Evolutionary conservation across 2,329 filamentous ascomycete genomes (phyloP).

Genomic region (Orbilia brochopaga): DNA sequence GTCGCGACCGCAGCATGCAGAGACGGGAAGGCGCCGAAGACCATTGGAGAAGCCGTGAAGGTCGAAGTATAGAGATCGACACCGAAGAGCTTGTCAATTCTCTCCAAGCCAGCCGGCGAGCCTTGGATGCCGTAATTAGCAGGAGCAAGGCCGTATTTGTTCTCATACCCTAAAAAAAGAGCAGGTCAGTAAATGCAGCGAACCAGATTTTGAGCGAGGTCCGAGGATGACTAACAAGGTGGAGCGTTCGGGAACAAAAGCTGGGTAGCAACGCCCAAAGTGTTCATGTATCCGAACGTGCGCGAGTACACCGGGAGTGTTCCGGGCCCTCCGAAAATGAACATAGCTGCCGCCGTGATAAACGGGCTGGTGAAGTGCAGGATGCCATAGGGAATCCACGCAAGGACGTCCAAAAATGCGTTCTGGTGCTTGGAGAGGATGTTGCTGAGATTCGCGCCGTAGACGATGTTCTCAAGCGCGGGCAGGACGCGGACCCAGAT

Average conservation of each 20-base stretch:
- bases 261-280: conserved; percentile 85
- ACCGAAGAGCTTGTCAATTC: conserved; percentile 87
- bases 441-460: conserved; percentile 93
- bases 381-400: conserved; percentile 91
- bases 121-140: conserved; percentile 91
- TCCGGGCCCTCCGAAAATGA: conserved; percentile 85
- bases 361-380: conserved; percentile 87
- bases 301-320: conserved; percentile 83
- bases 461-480: conserved; percentile 93
- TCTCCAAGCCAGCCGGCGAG: conserved; percentile 84
- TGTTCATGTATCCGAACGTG: conserved; percentile 90
- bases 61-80: conserved; percentile 91
- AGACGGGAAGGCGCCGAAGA: conserved; percentile 94
- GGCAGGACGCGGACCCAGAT: conserved; percentile 96
- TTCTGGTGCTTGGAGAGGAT: conserved; percentile 90
- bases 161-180: conserved; percentile 72
- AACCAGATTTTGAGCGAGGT: conserved; percentile 3
- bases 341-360: conserved; percentile 78
- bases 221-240: conserved; percentile 66
- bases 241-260: conserved; percentile 90
- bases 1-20: conserved; percentile 89
- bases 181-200: conserved; percentile 18
- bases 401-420: conserved; percentile 80
- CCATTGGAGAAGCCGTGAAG: conserved; percentile 86
- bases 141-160: conserved; percentile 84